Base-by-base conservation (phyloP, 2,329 filamentous ascomycete genomes). In the Pyrenochaeta sp. region DNA sequence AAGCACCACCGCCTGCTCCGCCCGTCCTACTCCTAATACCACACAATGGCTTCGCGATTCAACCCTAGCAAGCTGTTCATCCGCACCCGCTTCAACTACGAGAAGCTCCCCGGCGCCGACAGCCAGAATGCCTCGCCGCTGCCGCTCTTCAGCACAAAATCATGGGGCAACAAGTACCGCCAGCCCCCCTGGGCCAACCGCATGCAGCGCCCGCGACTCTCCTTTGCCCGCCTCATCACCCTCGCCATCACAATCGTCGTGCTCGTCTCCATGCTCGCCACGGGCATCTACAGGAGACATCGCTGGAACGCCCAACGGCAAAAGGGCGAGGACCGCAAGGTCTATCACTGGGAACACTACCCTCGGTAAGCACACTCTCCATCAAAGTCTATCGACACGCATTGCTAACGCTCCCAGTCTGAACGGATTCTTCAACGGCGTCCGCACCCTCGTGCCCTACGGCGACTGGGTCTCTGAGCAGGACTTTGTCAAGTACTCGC, bases 391-490 rank as follows among this genome's bases (percentile, higher is more conserved):
- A 6, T 22, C 14, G 30, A 34, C 18, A 18, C n/a, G n/a, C 35
- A 41, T 32, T 20, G 18, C 59, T 68, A 43, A 65, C 54, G 1
- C 1, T 4, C 5, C n/a, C 51, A 75, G 73, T 31, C 51, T 79
- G 35, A 71, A 72, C 46, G 75, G 74, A 28, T 77, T 73, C 58
- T 79, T 75, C 63, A 77, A 76, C 37, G 77, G 77, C 38, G 66
- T 79, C 24, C 68, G 74, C 37, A 77, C 71, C 15, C 61, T 79
- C 10, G 75, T 78, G 15, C 68, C 73, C 3, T 66, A 60, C 35
- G 58, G 60, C 19, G 67, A 78, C 36, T 75, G 68, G 55, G 63
- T 69, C 20, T 71, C 74, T 4, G 74, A 78, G 61, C 77, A 79
- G 55, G 58, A 70, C 40, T 67, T 45, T 27, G 71, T 75, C 55